Base-by-base conservation (phyloP, 2,329 filamentous ascomycete genomes). In the Dactylellina haptotyla region DNA sequence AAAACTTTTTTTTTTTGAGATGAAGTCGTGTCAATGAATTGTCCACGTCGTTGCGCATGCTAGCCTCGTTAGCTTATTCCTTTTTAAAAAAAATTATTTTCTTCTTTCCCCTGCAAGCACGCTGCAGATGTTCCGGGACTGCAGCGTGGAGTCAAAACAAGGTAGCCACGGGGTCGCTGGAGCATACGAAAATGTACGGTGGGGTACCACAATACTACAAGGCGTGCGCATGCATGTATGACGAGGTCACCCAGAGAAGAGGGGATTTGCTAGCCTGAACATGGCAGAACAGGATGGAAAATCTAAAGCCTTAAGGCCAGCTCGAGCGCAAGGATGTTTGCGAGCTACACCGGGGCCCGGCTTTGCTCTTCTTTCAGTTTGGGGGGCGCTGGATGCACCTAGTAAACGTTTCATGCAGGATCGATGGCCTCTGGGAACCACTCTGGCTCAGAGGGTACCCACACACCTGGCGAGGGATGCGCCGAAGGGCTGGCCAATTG, bases 321-420 rank as follows among this genome's bases (percentile, higher is more conserved):
- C 67, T 72, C 58, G 65, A 63, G 67, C 66, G 64, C 64, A 61
- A 28, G 59, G 58, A 16, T 25, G 39, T 23, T 39, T 57, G 59
- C 46, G 37, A 59, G 66, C 39, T 57, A 50, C 50, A 72, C 66
- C 66, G 51, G 66, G 66, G 66, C 39, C 23, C 25, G 59, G 32
- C 50, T 46, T 51, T 66, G 57, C 32, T 50, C 50, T 28, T 58
- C 53, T 50, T 66, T 39, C 23, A 16, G 50, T 32, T 58, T 61
- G 39, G 66, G 58, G 65, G 43, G 34, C 34, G 46, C 28, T 45
- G 30, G n/a, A 37, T 61, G 64, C 67, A 72, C 59, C 67, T 66
- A 66, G 61, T 54, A 61, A 41, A 73, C 69, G 69, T 73, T 73
- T 73, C 69, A 73, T 73, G 69, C 69, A 73, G 69, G 69, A 73